A percentile compares a stretch with the other conserved stretches of the same genome.
Evolutionary conservation across 176 grass and related monocot genomes (phyloP).

Genomic region (Miscanthus lutarioriparius): DNA sequence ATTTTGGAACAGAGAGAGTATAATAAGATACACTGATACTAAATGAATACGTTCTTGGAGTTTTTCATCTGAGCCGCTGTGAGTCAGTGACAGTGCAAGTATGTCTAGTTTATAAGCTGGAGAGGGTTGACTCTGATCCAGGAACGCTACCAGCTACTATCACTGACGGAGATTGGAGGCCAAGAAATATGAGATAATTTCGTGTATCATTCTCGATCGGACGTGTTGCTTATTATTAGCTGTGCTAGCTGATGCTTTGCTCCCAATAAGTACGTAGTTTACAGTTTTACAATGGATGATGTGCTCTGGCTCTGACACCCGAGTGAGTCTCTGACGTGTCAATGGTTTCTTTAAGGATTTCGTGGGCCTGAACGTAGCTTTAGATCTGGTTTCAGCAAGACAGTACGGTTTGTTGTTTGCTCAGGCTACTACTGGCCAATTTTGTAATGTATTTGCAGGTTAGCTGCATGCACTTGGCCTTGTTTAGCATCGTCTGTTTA

Average conservation of each 20-base stretch:
- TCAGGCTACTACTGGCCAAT: neutral
- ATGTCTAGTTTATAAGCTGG: no score
- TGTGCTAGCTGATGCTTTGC: no score
- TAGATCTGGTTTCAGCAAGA: slow-evolving; percentile 2
- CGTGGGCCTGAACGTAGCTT: neutral
- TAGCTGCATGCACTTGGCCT: neutral
- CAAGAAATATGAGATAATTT: neutral
- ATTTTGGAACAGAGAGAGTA: no score
- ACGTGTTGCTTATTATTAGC: neutral
- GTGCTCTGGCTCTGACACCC: neutral
- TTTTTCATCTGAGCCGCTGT: no score
- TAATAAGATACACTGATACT: no score
- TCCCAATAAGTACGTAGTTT: neutral
- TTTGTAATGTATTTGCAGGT: neutral
- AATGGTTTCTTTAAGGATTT: slow-evolving; percentile 15
- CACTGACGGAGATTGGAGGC: no score
- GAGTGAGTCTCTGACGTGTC: slow-evolving; percentile 6
- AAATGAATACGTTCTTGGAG: no score
- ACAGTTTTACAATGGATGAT: neutral
- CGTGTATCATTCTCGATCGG: neutral
- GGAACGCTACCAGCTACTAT: no score
- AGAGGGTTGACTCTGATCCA: no score
- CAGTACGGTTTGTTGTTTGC: neutral
- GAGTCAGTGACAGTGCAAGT: no score
- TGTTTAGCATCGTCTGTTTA: neutral